Evolutionary conservation across 164 flowering plant species (phyloP), one percentile per base, ranked within the genome.

Genomic region (Euptelea pleiosperma): DNA sequence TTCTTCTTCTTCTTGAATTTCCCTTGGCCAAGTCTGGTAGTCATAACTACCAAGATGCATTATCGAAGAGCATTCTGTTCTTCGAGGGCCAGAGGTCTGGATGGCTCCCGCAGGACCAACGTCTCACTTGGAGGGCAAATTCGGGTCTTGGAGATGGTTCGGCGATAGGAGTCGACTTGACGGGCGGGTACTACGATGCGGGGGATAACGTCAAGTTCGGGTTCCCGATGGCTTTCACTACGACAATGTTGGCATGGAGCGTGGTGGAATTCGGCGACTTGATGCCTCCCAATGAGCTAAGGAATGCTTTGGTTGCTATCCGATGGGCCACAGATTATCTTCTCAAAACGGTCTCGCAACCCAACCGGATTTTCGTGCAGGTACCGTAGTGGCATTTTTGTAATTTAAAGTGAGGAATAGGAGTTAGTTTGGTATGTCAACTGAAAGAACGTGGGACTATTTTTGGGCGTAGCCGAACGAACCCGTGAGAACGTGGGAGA

Each of bases 151-250:
- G 75, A 18, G 98, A 92, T 63, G 98, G 98, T 0, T 76, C 67
- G 68, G 55, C 52, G 4, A 61, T 21, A 2, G 70, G 64, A 6
- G 52, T 78, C 2, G 93, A 92, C 74, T 55, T 92, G 50, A 79
- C 77, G n/a, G 98, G 98, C 18, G 98, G 98, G 0, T 92, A 87
- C 73, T 87, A 92, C 59, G 96, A 92, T 58, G 98, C 98, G 46
- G 98, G 98, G 0, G 98, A 92, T 48, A 92, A 92, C 54, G 71
- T 92, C 26, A 92, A 89, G 73, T 92, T 89, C 59, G 79, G 79
- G 14, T 92, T 92, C 35, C 98, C 96, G 0, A 89, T 92, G 98
- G 96, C 98, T 1, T 92, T 92, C 77, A 81, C 91, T 4, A 79
- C 91, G n/a, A 89, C 98, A 57, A 79, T 89, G 89, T 51, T 92